A percentile compares a stretch with the other conserved stretches of the same genome.
Conservation (phyloP, 2,329 filamentous ascomycete genomes). For the Colletotrichum sp. region DNA sequence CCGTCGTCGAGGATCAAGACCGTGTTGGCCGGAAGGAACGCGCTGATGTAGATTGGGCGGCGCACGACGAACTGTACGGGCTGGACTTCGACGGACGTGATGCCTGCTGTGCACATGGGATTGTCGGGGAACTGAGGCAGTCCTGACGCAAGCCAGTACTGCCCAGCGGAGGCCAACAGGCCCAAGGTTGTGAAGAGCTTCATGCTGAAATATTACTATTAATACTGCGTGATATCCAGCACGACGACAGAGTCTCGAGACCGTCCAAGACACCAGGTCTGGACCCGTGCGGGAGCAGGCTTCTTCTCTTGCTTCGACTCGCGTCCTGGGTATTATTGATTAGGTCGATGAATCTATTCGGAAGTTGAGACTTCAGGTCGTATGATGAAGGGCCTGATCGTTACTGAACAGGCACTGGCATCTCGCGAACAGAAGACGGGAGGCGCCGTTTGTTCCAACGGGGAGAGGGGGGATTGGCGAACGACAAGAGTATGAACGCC, state of each 20-base stretch:
- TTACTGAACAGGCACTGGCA: constrained; percentile 1
- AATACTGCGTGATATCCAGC: constrained; percentile 6
- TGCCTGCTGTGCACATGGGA: constrained; percentile 14
- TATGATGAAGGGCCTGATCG: neutral
- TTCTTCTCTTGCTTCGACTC: neutral
- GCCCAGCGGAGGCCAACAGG: constrained; percentile 6
- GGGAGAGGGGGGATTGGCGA: neutral
- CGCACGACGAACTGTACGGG: constrained; percentile 16
- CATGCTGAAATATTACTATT: constrained; percentile 4
- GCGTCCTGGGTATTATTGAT: neutral
- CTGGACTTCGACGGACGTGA: constrained; percentile 19
- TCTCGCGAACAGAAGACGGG: neutral
- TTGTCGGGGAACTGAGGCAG: constrained; percentile 18
- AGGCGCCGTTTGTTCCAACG: constrained; percentile 13
- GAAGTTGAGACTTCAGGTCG: neutral
- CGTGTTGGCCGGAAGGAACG: constrained; percentile 12
- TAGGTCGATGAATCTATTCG: neutral
- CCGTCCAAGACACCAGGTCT: constrained; percentile 19
- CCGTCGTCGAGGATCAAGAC: constrained; percentile 14
- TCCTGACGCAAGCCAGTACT: constrained; percentile 6
- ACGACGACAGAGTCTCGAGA: neutral
- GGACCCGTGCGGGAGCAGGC: constrained; percentile 1
- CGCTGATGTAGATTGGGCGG: constrained; percentile 21
- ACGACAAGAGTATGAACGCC: neutral
- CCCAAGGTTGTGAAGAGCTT: neutral